Base-by-base conservation (phyloP, 2,329 filamentous ascomycete genomes). In the Ambrosiella beaveri region DNA sequence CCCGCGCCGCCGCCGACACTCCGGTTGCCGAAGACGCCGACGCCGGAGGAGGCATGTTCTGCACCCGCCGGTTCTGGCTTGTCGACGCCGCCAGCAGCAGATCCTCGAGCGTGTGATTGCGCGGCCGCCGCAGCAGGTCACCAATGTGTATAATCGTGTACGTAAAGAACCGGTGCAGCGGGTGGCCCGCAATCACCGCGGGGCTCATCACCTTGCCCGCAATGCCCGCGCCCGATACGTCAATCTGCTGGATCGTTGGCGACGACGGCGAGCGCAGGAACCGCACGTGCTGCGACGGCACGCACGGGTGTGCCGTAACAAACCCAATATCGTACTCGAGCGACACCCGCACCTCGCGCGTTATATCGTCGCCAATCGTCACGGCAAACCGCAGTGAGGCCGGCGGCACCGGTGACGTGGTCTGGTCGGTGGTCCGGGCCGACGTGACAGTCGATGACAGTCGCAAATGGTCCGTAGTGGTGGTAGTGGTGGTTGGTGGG, bases 261-360 rank as follows among this genome's bases (percentile, higher is more conserved):
- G 78, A 82, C 1, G 75, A 75, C 0, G 79, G 76, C 12, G 79
- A 79, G 65, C 77, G 80, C 55, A 83, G 65, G 57, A 82, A 75
- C 61, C 74, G 76, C 1, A 80, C 76, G 58, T 76, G 73, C 55
- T 73, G 73, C 1, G 79, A 80, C 1, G 78, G 75, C 4, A 78
- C 74, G 63, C 82, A 85, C 0, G 82, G 82, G 63, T 84, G 80
- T 0, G 80, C 80, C 0, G 82, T 84, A 15, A 84, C 78, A 65
- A 85, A 85, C 63, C 76, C 77, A 19, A 84, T 73, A 59, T 85
- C 81, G 62, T 80, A 77, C 5, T 69, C 68, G 8, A 85, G 67
- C 0, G 72, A 64, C 56, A 75, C 72, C 1, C 70, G 71, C 56
- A 60, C 59, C 41, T 60, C 56, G 7, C 51, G 51, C n/a, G 56